Evolutionary conservation across 148 eudicot species (phyloP).

Genomic region (Hydrangea macrophylla): DNA sequence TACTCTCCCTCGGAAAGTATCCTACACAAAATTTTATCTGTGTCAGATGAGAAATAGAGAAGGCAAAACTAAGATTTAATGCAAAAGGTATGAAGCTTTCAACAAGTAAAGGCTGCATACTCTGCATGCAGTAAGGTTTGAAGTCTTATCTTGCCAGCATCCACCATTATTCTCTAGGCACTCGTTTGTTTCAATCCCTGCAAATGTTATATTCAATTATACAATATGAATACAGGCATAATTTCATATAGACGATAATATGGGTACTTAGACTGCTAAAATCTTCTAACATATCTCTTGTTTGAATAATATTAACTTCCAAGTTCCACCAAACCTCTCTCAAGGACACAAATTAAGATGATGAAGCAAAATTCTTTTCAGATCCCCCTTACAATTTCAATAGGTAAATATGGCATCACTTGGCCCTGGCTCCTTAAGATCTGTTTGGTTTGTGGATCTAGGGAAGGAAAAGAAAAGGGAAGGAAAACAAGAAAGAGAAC

Average conservation of each 20-base stretch:
- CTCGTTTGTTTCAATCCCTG: slow-evolving; percentile 91
- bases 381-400: not conserved
- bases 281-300: not conserved
- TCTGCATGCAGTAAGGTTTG: slow-evolving; percentile 89
- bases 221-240: too few species aligned
- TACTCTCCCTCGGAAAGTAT: slow-evolving; percentile 86
- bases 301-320: not conserved
- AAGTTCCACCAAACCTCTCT: too few species aligned
- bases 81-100: not conserved
- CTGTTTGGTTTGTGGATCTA: too few species aligned
- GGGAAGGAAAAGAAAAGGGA: too few species aligned
- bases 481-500: too few species aligned
- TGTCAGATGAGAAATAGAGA: slow-evolving; percentile 3
- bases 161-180: slow-evolving; percentile 90
- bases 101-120: slow-evolving; percentile 31
- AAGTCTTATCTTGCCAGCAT: slow-evolving; percentile 79
- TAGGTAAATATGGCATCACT: too few species aligned
- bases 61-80: slow-evolving; percentile 1
- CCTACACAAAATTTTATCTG: slow-evolving; percentile 33
- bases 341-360: too few species aligned
- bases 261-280: too few species aligned
- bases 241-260: too few species aligned
- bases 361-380: too few species aligned
- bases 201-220: too few species aligned
- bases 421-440: too few species aligned